Conservation (phyloP, 306 rosid species). For the Erythrophleum fordii region DNA sequence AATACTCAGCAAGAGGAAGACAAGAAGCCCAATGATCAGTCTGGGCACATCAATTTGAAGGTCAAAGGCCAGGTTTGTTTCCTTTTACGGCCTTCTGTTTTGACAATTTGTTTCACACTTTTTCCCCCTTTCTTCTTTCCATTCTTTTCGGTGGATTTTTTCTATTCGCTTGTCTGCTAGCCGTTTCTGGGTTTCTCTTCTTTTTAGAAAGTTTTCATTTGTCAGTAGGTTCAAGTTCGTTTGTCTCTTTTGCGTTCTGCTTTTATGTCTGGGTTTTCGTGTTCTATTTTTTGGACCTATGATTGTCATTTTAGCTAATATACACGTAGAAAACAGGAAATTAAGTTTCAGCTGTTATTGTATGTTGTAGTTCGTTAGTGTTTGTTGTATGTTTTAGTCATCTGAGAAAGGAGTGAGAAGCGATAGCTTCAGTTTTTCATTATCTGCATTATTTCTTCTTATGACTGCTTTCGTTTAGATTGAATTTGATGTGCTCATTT, state of each 20-base stretch:
- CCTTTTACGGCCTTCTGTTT: not conserved
- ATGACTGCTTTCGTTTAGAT: no score
- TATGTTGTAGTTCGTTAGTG: not conserved
- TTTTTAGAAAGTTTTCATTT: not conserved
- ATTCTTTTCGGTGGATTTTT: not conserved
- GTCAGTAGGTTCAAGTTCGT: not conserved
- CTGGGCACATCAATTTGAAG: slow-evolving; percentile 71
- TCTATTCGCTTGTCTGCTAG: not conserved
- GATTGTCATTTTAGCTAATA: not conserved
- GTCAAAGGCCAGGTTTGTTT: slow-evolving; percentile 81
- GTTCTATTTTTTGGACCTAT: no score
- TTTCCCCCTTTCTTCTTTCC: not conserved
- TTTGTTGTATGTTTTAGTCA: not conserved
- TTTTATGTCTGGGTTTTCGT: not conserved
- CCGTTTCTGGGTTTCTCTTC: not conserved
- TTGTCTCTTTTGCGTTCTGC: not conserved
- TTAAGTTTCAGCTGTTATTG: not conserved
- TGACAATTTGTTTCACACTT: not conserved
- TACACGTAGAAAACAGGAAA: not conserved
- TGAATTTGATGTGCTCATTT: no score
- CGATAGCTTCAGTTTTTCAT: not conserved
- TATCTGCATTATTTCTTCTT: no score
- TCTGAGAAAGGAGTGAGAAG: not conserved
- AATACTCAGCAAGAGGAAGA: slow-evolving; percentile 66
- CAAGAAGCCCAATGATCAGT: slow-evolving; percentile 69